phyloP scores from a whole-genome alignment of 257 asterid genomes.

The Solanum tarapatanum region DNA sequence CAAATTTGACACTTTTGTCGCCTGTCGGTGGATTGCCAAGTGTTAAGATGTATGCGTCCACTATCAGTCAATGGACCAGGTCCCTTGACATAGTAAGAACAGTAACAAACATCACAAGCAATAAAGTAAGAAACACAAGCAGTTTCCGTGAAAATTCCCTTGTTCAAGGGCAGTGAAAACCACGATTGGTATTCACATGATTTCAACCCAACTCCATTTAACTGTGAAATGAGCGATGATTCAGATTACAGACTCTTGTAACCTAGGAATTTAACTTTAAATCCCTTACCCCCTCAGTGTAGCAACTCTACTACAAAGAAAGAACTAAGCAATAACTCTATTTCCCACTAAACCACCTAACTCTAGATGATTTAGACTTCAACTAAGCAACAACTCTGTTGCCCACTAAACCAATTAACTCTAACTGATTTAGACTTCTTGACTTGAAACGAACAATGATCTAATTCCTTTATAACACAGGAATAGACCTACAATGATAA shows the following conservation, averaged over 20 bases:
- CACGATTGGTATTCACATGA: neutral
- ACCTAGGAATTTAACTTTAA: neutral
- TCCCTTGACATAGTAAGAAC: neutral
- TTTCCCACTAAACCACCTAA: neutral
- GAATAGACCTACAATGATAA: too few relatives aligned
- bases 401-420: neutral
- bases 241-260: neutral
- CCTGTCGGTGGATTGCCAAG: neutral
- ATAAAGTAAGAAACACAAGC: too few relatives aligned
- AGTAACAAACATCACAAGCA: neutral
- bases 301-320: neutral
- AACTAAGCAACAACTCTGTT: neutral
- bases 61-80: neutral
- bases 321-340: neutral
- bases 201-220: neutral
- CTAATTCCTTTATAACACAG: neutral
- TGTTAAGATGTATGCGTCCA: neutral
- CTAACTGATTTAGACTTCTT: neutral
- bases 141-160: too few relatives aligned
- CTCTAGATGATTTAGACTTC: too few relatives aligned
- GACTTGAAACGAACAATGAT: neutral
- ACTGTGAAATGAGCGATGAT: neutral
- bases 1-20: neutral
- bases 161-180: neutral
- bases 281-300: neutral